Base-by-base conservation (phyloP, 352 stramenopile genomes). In the Globisporangium alternatum region DNA sequence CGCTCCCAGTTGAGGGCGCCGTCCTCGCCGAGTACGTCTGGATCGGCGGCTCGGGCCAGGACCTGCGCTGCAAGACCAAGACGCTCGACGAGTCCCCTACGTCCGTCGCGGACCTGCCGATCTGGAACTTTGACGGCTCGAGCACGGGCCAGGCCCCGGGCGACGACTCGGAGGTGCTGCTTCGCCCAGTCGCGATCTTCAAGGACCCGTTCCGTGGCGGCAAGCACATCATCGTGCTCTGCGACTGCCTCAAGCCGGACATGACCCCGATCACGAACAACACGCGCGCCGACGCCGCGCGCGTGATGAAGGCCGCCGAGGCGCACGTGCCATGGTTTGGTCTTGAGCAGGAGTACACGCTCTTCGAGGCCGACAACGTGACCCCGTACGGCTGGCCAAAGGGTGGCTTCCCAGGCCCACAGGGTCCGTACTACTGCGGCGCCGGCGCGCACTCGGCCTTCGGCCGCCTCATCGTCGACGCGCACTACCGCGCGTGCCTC, bases 121-220 rank as follows among this genome's bases (percentile, higher is more conserved):
- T 97, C 47, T 99, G 97, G 97, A 99, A 99, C 83, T 99, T 98
- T 72, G 97, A 99, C 68, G 97, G 97, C 58, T 98, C 89, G 33
- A 98, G 91, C 51, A 99, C 97, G 19, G 91, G 82, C 61, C 97
- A 99, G 78, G 97, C 97, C n/a, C 96, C 96, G 0, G 97, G 97
- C 44, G 90, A 98, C 71, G 96, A 99, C 80, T 98, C 94, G 55
- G 96, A 99, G 75, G 96, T 99, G 64, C 94, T 98, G 64, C 74
- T 98, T 67, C 75, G 95, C 72, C 86, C 89, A 45, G 81, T 90
- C 54, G 85, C 90, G 65, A 98, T 99, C 67, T 99, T 98, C 86
- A 91, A 89, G 60, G 97, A 99, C 87, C 97, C 97, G 22, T 99
- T 99, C 89, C 90, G 97, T 51, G 86, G 89, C 44, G 77, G 93